phyloP scores from a whole-genome alignment of 495 filamentous ascomycete species.

The Annulohypoxylon maeteangense region DNA sequence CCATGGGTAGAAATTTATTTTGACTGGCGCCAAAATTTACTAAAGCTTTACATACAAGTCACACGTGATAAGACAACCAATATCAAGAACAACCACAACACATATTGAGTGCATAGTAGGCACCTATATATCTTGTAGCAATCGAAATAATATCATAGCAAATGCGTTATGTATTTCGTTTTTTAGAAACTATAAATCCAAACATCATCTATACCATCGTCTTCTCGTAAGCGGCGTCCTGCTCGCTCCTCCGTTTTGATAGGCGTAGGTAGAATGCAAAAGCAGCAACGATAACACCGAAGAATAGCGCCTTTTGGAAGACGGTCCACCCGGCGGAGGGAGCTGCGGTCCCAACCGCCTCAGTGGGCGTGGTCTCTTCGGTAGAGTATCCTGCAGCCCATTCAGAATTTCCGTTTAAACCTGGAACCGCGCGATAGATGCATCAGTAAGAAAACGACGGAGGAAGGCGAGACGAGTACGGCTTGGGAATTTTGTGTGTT shows the following conservation, averaged over 20 bases:
- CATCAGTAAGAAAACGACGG: conserved; percentile 48
- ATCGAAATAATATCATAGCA: conserved; percentile 1
- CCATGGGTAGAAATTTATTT: conserved; percentile 10
- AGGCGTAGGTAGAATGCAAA: conserved; percentile 50
- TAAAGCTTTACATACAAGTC: conserved; percentile 28
- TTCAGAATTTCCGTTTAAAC: conserved; percentile 38
- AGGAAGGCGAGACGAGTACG: conserved; percentile 31
- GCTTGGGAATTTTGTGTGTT: conserved; percentile 51
- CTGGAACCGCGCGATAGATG: conserved; percentile 43
- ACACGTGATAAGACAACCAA: conserved; percentile 35
- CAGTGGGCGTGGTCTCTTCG: conserved; percentile 38
- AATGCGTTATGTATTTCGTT: conserved; percentile 19
- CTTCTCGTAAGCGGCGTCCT: conserved; percentile 41
- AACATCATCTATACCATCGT: conserved; percentile 39
- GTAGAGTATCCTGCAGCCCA: conserved; percentile 45
- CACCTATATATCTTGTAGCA: not conserved
- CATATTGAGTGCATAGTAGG: too few species aligned
- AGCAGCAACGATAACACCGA: conserved; percentile 51
- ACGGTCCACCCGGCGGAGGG: conserved; percentile 47
- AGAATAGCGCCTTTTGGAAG: conserved; percentile 52
- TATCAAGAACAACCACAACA: conserved; percentile 10
- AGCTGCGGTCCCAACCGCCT: conserved; percentile 21
- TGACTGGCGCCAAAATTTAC: conserved; percentile 28
- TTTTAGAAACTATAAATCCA: conserved; percentile 15
- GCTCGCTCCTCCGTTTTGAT: conserved; percentile 33